Base-by-base conservation (phyloP, 768 basidiomycete species). In the Cystoderma amianthinum region DNA sequence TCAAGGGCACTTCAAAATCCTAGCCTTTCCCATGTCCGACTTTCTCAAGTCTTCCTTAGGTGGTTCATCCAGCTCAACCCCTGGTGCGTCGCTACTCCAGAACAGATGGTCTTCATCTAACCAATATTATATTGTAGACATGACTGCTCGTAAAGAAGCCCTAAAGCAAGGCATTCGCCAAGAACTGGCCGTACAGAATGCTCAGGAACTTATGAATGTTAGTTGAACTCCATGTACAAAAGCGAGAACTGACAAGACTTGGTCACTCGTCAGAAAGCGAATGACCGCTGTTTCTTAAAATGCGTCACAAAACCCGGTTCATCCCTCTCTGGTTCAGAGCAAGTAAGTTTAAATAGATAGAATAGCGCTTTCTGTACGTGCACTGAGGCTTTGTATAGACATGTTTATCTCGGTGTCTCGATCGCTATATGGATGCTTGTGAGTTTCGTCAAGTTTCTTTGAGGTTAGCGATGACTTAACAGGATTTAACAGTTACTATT, bases 381-480 rank as follows among this genome's bases (percentile, higher is more conserved):
- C 5, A 20, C 17, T 23, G 13, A 17, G 30, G 42, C 17, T 44
- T 5, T 41, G 33, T 17, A n/a, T 41, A 91, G 89, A 80, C 79
- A 19, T 92, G 89, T 51, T 64, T 91, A 32, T 64, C 76, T 4
- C 69, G 78, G 43, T 92, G 89, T 56, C 67, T 89, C 52, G 85
- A 89, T 40, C 76, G 86, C 33, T 92, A 89, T 56, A 68, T 92
- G 67, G 85, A 91, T 61, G 85, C 85, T 24, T 90, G 88, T 89
- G 52, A 65, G 85, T 76, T 9, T 28, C 15, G 24, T 25, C 33
- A 33, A 20, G 13, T 4, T 32, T 39, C 24, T 47, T n/a, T n/a
- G n/a, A n/a, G n/a, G 19, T 38, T 21, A 12, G 41, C 9, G 17
- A 20, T 22, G 10, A 24, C 30, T 23, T 28, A 18, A 39, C 15